These are phyloP conservation scores for Lobosporangium transversale DNA, from an alignment of 192 early-diverging fungal genomes.

Conservation along the genomic window DNA sequence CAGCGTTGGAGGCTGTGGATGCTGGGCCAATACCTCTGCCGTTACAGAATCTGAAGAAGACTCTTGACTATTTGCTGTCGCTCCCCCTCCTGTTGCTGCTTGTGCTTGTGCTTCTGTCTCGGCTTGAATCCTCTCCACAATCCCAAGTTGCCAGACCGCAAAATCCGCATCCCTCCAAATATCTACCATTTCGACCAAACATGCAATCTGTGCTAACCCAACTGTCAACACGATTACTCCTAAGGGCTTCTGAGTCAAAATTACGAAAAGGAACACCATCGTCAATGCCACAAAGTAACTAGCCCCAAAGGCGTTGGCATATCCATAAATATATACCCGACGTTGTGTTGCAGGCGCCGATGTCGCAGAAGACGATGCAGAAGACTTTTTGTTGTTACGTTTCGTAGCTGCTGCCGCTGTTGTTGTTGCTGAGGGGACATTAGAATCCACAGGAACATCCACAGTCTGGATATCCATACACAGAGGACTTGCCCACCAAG, in stretches of 20 bases:
- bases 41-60: slow-evolving; percentile 6
- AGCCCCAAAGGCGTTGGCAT: slow-evolving; percentile 73
- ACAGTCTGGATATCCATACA: slow-evolving; percentile 60
- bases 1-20: slow-evolving; percentile 17
- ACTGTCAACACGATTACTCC: slow-evolving; percentile 71
- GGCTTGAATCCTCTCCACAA: slow-evolving; percentile 11
- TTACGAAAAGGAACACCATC: slow-evolving; percentile 69
- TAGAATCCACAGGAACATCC: slow-evolving; percentile 16
- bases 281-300: slow-evolving; percentile 72
- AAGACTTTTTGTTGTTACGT: slow-evolving; percentile 3
- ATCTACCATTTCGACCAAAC: slow-evolving; percentile 62
- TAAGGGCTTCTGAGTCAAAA: slow-evolving; percentile 82
- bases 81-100: background rate
- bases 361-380: background rate
- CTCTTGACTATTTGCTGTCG: too few relatives aligned
- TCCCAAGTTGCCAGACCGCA: slow-evolving; percentile 21
- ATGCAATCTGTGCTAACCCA: slow-evolving; percentile 55
- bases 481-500: slow-evolving; percentile 65
- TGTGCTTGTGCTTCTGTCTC: slow-evolving; percentile 16
- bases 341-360: slow-evolving; percentile 24
- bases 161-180: slow-evolving; percentile 45
- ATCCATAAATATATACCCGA: slow-evolving; percentile 62
- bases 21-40: slow-evolving; percentile 5
- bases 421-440: background rate
- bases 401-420: background rate